phyloP scores from a whole-genome alignment of 1,139 yeast species.

The Entelexis paramagnoliae region DNA sequence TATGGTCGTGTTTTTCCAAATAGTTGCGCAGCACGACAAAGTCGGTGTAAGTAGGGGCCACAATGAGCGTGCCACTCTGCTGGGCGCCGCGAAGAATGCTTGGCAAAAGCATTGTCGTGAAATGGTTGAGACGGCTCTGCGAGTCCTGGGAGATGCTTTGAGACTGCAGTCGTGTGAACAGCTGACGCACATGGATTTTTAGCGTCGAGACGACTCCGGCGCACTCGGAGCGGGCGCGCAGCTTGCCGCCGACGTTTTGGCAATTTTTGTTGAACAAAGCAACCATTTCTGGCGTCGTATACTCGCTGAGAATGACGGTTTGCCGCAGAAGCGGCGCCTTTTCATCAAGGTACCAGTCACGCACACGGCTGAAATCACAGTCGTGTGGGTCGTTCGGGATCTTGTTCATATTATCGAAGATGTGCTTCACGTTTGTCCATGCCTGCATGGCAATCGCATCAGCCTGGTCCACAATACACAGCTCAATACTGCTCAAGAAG shows the following conservation, averaged over 20 bases:
- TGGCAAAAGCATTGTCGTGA: constrained; percentile 64
- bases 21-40: constrained; percentile 67
- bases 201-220: constrained; percentile 36
- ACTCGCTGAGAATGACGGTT: constrained; percentile 63
- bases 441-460: constrained; percentile 88
- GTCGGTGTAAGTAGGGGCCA: constrained; percentile 81
- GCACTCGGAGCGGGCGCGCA: constrained; percentile 30
- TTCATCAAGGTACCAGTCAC: constrained; percentile 89
- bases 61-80: constrained; percentile 65
- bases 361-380: constrained; percentile 81
- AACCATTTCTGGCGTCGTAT: constrained; percentile 70
- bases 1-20: constrained; percentile 47
- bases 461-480: constrained; percentile 68
- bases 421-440: constrained; percentile 67
- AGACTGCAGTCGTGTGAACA: constrained; percentile 42
- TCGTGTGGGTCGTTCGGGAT: constrained; percentile 72
- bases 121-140: constrained; percentile 68
- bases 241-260: constrained; percentile 55
- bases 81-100: constrained; percentile 48
- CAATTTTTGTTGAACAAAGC: constrained; percentile 51
- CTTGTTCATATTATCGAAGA: constrained; percentile 61
- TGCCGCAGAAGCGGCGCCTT: constrained; percentile 69
- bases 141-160: constrained; percentile 46
- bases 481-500: constrained; percentile 79
- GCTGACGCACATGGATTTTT: constrained; percentile 55